phyloP scores from a whole-genome alignment of 2,329 filamentous ascomycete species.

The Tolypocladium album region DNA sequence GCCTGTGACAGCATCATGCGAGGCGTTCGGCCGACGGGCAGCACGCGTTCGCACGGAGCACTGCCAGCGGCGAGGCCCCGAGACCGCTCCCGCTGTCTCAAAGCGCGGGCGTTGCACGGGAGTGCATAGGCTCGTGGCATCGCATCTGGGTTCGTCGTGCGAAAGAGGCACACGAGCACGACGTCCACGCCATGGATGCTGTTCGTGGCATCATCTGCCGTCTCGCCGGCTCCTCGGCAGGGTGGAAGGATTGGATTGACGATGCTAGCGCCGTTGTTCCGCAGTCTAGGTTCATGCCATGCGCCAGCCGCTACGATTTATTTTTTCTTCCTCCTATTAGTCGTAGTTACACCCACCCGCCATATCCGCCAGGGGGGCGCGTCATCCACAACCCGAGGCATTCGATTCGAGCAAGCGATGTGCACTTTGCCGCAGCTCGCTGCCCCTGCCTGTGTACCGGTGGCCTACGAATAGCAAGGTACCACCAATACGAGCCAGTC shows the following conservation, averaged over 20 bases:
- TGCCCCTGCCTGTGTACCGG: too few species aligned
- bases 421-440: too few species aligned
- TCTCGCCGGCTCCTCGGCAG: constrained; percentile 10
- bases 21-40: neutral
- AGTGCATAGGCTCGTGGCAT: neutral
- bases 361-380: neutral
- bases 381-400: neutral
- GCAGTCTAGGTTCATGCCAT: neutral
- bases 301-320: neutral
- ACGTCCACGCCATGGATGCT: too few species aligned
- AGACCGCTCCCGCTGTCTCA: neutral
- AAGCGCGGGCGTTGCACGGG: too few species aligned
- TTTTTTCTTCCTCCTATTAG: neutral
- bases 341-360: too few species aligned
- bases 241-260: constrained; percentile 2
- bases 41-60: neutral
- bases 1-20: neutral
- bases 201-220: too few species aligned
- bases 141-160: neutral
- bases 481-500: neutral
- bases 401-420: neutral
- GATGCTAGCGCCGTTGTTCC: constrained; percentile 11
- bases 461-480: too few species aligned
- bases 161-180: too few species aligned
- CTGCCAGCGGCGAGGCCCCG: neutral